Evolutionary conservation across 164 flowering plant species (phyloP).

Genomic region (Malania oleifera): DNA sequence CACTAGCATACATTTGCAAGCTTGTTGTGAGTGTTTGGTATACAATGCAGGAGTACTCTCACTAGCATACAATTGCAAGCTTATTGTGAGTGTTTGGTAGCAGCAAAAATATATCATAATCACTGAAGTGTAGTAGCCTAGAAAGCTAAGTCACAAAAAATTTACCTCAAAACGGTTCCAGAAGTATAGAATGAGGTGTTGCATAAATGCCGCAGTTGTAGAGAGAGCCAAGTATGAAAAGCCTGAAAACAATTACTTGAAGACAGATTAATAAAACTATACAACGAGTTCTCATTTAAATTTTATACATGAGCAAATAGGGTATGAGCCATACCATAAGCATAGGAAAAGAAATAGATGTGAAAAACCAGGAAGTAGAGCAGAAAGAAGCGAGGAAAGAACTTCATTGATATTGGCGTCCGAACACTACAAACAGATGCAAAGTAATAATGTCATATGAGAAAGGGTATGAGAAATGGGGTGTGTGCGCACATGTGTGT

Average conservation of each 20-base stretch:
- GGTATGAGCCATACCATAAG: conserved; percentile 60
- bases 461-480: too few relatives aligned
- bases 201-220: conserved; percentile 92
- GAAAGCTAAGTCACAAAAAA: too few relatives aligned
- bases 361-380: conserved; percentile 96
- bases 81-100: too few relatives aligned
- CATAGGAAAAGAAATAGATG: conserved; percentile 92
- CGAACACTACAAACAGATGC: conserved; percentile 69
- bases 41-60: too few relatives aligned
- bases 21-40: too few relatives aligned
- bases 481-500: not conserved
- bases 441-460: conserved; percentile 10
- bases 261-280: not conserved
- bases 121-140: too few relatives aligned
- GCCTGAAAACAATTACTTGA: conserved; percentile 36
- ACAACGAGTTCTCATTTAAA: not conserved
- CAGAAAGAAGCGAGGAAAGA: conserved; percentile 96
- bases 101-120: too few relatives aligned
- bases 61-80: too few relatives aligned
- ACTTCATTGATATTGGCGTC: conserved; percentile 96
- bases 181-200: conserved; percentile 85
- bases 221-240: conserved; percentile 92
- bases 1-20: too few relatives aligned
- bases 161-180: conserved; percentile 99
- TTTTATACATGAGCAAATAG: not conserved